Evolutionary conservation across 192 early-diverging fungal species (phyloP), one percentile per base, ranked within the genome.

Genomic region (Borealophlyctis nickersoniae): DNA sequence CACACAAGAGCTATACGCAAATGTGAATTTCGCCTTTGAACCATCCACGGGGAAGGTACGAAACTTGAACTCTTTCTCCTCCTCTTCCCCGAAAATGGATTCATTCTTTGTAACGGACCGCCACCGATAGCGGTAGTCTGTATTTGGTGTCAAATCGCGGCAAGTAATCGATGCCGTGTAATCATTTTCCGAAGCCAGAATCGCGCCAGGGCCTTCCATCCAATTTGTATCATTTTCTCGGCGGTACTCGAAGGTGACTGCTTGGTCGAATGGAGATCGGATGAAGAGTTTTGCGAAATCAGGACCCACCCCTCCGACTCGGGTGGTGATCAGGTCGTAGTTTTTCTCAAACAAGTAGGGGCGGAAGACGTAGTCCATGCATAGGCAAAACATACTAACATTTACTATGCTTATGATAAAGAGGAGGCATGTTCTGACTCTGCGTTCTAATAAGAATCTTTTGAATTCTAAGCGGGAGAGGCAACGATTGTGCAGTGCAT

Each of bases 1-100:
- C 28, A 69, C 67, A 63, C 67, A 69, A 1, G 67, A 69, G 19
- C 60, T 69, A 28, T 49, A 69, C 3, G 60, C 67, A 57, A 69
- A 69, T 3, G 59, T 48, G 35, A 56, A 69, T 49, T 49, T 69
- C 7, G 60, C 24, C 24, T 50, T 31, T 39, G 31, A 30, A 13
- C 32, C 19, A 35, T 31, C 31, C 51, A 31, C 39, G 3, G 67
- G 67, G 14, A 60, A 52, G 0, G 67, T 69, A 13, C 2, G 50
- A 33, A 69, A 69, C 0, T 28, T 4, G 24, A 63, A 26, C 35
- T 69, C 11, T 23, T 34, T 32, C 58, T 5, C 31, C 0, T 63
- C 53, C 4, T 16, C 13, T 16, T 35, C 50, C 13, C 9, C 45
- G 2, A 69, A 58, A 7, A 69, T 1, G 19, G 60, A 22, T 5